Evolutionary conservation across 495 filamentous ascomycete species (phyloP), one percentile per base, ranked within the genome.

Genomic region (Lentithecium fluviatile): DNA sequence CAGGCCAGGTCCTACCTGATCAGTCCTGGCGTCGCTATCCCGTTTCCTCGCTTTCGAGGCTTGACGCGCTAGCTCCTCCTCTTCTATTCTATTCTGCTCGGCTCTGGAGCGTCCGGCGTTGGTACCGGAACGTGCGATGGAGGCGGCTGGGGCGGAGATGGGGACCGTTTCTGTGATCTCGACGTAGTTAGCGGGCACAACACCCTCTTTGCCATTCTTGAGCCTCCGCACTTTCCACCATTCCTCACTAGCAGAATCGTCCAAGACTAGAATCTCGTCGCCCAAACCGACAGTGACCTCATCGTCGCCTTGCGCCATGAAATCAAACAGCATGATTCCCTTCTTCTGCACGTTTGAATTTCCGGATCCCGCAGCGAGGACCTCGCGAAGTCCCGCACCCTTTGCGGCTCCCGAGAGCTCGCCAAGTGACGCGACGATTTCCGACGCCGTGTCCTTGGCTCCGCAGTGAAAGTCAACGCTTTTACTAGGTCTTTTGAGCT

Each of bases 401-500:
- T 86, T 83, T 42, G 86, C 84, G 13, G 88, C 89, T 11, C 92
- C 95, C 6, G 91, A 85, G 21, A 99, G 81, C 69, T 99, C 94
- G 36, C 91, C 91, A 4, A 99, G 83, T 36, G 87, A 86, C 36
- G 84, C 78, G 12, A 95, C 86, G 68, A 99, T 97, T 72, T 97
- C 92, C 53, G 91, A 84, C 7, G 94, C 94, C 24, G 92, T 96
- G 71, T 97, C 92, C 72, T 97, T 99, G 11, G 94, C 90, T 17
- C 94, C 94, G 25, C 94, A 95, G 73, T 99, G 94, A 60, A 99
- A 92, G 73, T 99, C 94, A 49, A 96, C 75, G 68, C 91, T 96
- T 75, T 89, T 96, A 70, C 88, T 95, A 8, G 94, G 94, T 34
- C 87, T 78, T 40, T 96, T 85, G 34, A 97, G 79, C 70, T 97